Evolutionary conservation across 2,329 filamentous ascomycete species (phyloP).

Genomic region (Metarhizium sp.): DNA sequence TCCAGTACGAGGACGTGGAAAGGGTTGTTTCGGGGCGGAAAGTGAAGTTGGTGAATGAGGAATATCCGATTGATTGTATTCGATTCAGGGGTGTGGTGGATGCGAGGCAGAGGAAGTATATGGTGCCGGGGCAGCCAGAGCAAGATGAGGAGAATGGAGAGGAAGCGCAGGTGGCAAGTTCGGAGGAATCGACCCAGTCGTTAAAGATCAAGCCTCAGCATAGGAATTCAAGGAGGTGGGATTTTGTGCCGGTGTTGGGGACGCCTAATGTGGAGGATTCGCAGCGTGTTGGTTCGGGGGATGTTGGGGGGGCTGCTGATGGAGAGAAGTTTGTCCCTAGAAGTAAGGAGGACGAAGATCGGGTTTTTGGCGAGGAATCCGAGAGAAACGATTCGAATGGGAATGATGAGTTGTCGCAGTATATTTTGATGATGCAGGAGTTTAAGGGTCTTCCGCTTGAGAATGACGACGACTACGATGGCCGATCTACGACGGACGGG

Average conservation of each 20-base stretch:
- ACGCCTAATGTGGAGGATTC: constrained; percentile 24
- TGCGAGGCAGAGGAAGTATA: constrained; percentile 48
- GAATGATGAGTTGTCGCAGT: constrained; percentile 50
- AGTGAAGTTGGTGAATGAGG: constrained; percentile 50
- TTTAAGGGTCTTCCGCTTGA: constrained; percentile 50
- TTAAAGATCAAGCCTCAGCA: constrained; percentile 39
- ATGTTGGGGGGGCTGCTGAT: constrained; percentile 8
- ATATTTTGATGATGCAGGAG: constrained; percentile 53
- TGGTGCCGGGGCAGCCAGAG: constrained; percentile 39
- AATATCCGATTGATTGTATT: constrained; percentile 62
- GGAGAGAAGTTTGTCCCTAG: background rate
- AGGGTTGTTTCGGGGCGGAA: constrained; percentile 25
- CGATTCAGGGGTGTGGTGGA: constrained; percentile 48
- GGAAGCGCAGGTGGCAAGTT: constrained; percentile 1
- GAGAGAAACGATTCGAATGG: background rate
- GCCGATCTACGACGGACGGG: background rate
- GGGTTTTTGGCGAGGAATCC: background rate
- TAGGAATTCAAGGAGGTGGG: constrained; percentile 26
- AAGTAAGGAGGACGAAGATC: background rate
- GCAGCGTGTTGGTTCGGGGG: constrained; percentile 15
- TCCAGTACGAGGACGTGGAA: constrained; percentile 56
- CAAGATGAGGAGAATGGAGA: background rate
- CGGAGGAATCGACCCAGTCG: constrained; percentile 22
- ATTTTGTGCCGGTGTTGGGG: constrained; percentile 26
- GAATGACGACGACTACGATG: constrained; percentile 38